Evolutionary conservation across 768 basidiomycete genomes (phyloP).

Genomic region (Hypholoma fasciculare): DNA sequence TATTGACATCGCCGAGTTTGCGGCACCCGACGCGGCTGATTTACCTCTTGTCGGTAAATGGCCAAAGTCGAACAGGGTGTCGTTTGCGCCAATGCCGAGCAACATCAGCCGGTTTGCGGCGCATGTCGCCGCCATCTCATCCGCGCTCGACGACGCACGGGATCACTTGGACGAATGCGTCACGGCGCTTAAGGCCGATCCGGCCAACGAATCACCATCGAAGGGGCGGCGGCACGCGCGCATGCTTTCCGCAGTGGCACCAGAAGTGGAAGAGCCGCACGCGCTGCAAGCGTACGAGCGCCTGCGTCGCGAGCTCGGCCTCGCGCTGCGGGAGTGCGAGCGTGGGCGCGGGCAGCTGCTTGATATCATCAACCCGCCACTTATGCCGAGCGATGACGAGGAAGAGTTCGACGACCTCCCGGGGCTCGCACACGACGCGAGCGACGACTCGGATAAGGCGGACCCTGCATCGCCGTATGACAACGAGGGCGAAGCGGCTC

Average conservation of each 20-base stretch:
- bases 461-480: conserved; percentile 40
- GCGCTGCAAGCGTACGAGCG: conserved; percentile 75
- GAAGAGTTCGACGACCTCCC: conserved; percentile 51
- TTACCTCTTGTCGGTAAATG: conserved; percentile 6
- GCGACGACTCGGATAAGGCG: conserved; percentile 54
- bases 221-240: conserved; percentile 15
- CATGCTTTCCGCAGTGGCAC: conserved; percentile 1
- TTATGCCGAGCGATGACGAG: conserved; percentile 29
- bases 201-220: conserved; percentile 16
- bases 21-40: neutral
- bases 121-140: conserved; percentile 70
- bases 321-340: conserved; percentile 81
- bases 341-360: conserved; percentile 68
- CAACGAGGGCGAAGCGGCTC: conserved; percentile 25
- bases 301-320: conserved; percentile 72
- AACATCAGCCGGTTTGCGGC: conserved; percentile 68
- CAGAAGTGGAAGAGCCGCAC: conserved; percentile 35
- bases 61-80: conserved; percentile 23
- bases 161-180: conserved; percentile 69
- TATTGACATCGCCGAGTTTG: neutral
- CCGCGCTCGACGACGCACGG: conserved; percentile 70
- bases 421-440: conserved; percentile 50
- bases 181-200: conserved; percentile 47
- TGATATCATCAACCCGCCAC: conserved; percentile 51
- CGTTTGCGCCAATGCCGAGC: conserved; percentile 77